These are phyloP conservation scores for Coriaria nepalensis DNA, from an alignment of 306 rosid species.

Conservation along the genomic window DNA sequence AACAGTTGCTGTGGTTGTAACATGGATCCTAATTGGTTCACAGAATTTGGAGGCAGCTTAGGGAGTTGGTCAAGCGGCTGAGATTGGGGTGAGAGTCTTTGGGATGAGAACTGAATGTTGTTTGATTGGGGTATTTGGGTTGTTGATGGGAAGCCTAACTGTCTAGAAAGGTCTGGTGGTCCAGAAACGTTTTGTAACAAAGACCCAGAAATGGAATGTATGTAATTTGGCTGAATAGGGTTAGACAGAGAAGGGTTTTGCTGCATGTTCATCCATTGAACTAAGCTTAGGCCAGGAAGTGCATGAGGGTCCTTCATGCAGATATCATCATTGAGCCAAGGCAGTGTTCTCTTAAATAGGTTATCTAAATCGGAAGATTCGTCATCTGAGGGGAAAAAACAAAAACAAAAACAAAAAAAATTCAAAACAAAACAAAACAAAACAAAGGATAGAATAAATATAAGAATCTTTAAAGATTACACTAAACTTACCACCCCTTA, in stretches of 20 bases:
- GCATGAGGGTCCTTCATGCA: slow-evolving; percentile 73
- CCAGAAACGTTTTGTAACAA: slow-evolving; percentile 53
- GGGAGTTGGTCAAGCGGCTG: slow-evolving; percentile 71
- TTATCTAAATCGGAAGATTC: slow-evolving; percentile 57
- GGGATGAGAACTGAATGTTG: slow-evolving; percentile 45
- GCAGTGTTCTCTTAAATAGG: slow-evolving; percentile 65
- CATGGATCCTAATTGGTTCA: slow-evolving; percentile 39
- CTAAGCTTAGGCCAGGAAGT: slow-evolving; percentile 70
- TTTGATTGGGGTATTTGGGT: slow-evolving; percentile 57
- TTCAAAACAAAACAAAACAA: slow-evolving; percentile 5
- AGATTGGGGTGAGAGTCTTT: slow-evolving; percentile 50
- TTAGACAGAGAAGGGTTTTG: slow-evolving; percentile 54
- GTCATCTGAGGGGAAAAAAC: slow-evolving; percentile 38
- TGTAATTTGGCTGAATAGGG: slow-evolving; percentile 57
- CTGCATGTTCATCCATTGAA: slow-evolving; percentile 98
- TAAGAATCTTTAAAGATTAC: too few species aligned
- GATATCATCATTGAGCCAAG: slow-evolving; percentile 82
- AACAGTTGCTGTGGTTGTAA: slow-evolving; percentile 49
- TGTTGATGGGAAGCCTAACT: slow-evolving; percentile 41
- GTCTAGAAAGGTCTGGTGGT: slow-evolving; percentile 46
- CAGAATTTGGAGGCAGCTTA: slow-evolving; percentile 27
- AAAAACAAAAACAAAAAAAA: background rate
- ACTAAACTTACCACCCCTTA: too few species aligned
- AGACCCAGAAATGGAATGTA: slow-evolving; percentile 51
- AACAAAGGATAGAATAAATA: background rate